Percentiles rank a stretch among this genome's conserved stretches.
Evolutionary conservation across 164 flowering plant species (phyloP).

Genomic region (Sextonia rubra): DNA sequence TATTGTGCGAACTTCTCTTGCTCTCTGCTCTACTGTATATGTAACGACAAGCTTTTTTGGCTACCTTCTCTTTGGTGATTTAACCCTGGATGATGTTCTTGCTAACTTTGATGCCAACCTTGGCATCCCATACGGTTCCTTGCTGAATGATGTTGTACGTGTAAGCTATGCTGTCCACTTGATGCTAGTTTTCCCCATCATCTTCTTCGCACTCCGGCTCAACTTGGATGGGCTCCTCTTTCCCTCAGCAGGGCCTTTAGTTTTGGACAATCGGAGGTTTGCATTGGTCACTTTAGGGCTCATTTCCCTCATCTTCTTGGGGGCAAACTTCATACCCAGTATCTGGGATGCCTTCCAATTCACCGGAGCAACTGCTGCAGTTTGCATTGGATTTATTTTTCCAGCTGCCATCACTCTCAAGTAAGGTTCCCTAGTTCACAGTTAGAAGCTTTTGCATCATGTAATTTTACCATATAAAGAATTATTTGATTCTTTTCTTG

Average conservation of each 20-base stretch:
- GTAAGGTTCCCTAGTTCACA: constrained; percentile 32
- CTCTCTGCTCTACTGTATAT: constrained; percentile 77
- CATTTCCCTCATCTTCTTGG: constrained; percentile 55
- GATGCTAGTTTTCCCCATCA: constrained; percentile 91
- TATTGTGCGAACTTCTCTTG: constrained; percentile 66
- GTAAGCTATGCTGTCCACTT: constrained; percentile 86
- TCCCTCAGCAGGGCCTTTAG: constrained; percentile 58
- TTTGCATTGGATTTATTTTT: constrained; percentile 88
- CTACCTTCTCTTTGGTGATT: constrained; percentile 86
- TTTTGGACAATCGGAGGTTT: constrained; percentile 59
- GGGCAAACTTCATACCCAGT: constrained; percentile 95
- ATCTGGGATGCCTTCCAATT: constrained; percentile 99
- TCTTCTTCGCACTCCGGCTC: constrained; percentile 76
- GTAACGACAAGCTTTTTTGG: constrained; percentile 82
- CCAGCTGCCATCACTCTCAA: constrained; percentile 76
- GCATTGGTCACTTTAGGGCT: constrained; percentile 50
- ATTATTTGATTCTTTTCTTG: background rate
- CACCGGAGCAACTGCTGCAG: constrained; percentile 97
- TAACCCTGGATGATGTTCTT: constrained; percentile 85
- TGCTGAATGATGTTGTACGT: constrained; percentile 84
- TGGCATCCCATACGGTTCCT: constrained; percentile 72
- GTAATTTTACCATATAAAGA: background rate
- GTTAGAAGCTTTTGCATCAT: background rate
- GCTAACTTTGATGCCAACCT: constrained; percentile 82
- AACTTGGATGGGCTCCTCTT: constrained; percentile 86